phyloP scores from a whole-genome alignment of 106 monocot genomes.

The Hemerocallis citrina region DNA sequence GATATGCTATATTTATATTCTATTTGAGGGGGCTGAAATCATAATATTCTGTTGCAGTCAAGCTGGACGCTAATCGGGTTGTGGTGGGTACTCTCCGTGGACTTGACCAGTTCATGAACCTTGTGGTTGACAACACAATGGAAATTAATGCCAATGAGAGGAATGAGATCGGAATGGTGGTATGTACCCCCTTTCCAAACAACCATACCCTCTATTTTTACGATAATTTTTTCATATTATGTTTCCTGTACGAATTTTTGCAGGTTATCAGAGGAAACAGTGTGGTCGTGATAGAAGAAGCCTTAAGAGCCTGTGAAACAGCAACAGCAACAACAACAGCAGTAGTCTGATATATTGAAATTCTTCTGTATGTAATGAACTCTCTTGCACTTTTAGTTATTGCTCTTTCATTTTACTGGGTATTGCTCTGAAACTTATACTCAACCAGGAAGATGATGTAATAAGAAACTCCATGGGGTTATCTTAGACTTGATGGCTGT shows the following conservation, averaged over 20 bases:
- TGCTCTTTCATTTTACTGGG: no score
- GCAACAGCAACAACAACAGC: no score
- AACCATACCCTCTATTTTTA: not conserved
- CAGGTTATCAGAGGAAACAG: slow-evolving; percentile 59
- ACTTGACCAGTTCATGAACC: slow-evolving; percentile 98
- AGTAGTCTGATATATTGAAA: no score
- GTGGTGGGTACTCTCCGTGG: slow-evolving; percentile 84
- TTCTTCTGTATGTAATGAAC: no score
- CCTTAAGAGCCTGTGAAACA: slow-evolving; percentile 28
- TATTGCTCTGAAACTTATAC: no score
- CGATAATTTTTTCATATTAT: not conserved
- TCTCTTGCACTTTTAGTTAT: no score
- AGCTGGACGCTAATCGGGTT: slow-evolving; percentile 89
- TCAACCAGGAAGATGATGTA: no score
- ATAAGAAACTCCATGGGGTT: no score
- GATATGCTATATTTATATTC: no score
- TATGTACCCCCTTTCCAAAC: slow-evolving; percentile 9
- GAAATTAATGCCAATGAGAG: slow-evolving; percentile 85
- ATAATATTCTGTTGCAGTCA: no score
- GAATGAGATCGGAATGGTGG: slow-evolving; percentile 99
- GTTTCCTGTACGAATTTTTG: not conserved
- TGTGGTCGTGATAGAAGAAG: slow-evolving; percentile 63
- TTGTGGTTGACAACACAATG: slow-evolving; percentile 85
- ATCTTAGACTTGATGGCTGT: no score
- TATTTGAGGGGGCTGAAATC: slow-evolving; percentile 1